phyloP scores from a whole-genome alignment of 1,284 basidiomycete species.

The Porogramme epimiltina region DNA sequence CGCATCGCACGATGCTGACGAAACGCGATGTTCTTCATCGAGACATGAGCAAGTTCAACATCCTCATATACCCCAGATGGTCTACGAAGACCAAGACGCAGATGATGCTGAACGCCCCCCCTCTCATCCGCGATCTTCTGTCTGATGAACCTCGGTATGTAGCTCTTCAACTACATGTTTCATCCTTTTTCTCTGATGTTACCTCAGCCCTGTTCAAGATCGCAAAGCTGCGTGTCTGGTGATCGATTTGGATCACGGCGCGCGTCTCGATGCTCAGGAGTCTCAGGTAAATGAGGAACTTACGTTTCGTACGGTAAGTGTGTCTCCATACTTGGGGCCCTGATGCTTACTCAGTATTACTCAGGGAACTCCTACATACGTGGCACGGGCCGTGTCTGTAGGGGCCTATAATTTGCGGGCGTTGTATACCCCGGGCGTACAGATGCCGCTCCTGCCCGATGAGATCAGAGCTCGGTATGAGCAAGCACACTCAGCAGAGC shows the following conservation, averaged over 20 bases:
- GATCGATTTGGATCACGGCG: neutral
- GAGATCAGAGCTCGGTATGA: too few relatives aligned
- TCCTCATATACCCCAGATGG: conserved; percentile 1
- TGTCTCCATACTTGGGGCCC: neutral
- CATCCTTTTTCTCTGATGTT: neutral
- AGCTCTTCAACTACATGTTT: neutral
- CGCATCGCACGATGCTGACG: neutral
- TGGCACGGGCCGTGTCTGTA: neutral
- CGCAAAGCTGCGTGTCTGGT: neutral
- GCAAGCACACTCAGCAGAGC: too few relatives aligned
- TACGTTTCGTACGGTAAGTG: neutral
- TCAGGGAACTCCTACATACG: conserved; percentile 1
- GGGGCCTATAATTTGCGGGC: too few relatives aligned
- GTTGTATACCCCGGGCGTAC: neutral
- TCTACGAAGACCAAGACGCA: neutral
- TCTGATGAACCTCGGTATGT: neutral
- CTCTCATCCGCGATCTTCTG: neutral
- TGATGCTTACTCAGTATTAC: neutral
- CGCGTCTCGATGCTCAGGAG: neutral
- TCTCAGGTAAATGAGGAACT: neutral
- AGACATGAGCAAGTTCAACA: neutral
- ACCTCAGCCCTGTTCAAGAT: neutral
- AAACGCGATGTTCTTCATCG: neutral
- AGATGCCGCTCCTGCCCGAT: neutral
- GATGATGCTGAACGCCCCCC: neutral